Base-by-base conservation (phyloP, 1,139 yeast species). In the Saccharomycopsis hybrid region DNA sequence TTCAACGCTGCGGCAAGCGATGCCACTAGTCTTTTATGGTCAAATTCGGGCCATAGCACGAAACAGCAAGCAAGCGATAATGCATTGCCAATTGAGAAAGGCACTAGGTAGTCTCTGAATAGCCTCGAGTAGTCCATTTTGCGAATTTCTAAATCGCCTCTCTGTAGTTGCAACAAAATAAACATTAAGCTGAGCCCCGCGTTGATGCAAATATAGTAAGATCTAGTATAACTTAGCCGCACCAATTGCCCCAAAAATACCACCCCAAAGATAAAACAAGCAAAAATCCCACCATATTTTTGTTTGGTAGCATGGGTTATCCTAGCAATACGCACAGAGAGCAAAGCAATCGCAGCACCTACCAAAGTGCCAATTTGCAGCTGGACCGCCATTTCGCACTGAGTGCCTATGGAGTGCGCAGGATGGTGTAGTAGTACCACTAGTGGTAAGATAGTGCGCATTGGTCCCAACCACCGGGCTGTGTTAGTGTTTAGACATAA, bases 261-360 rank as follows among this genome's bases (percentile, higher is more conserved):
- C 0, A 73, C 71, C 29, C 72, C 40, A n/a, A 70, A 57, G 18
- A 72, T 52, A 41, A 77, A 72, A 0, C 67, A 62, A 9, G 75
- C 73, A 27, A 73, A 58, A n/a, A 75, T 62, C 31, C 76, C 77
- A 44, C 77, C 78, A 54, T 68, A 74, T 35, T 72, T 73, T 18
- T 62, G 58, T n/a, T 67, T 61, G 0, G 74, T 65, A 1, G 71
- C 68, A 4, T 57, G 58, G 1, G 76, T 70, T 1, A 70, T 65
- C 0, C 67, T 65, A 2, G 77, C 68, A 1, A 73, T 58, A 49
- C 63, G 72, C 57, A 74, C 58, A 1, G 76, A 72, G 33, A 74
- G 54, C 0, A 74, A 60, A 1, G 73, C 65, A 73, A 76, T 72
- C 0, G 72, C 77, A 33, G 72, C 54, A 1, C 74, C 78, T 4